These are phyloP conservation scores for Clonostachys sp. DNA, from an alignment of 2,329 filamentous ascomycete species.

Conservation along the genomic window DNA sequence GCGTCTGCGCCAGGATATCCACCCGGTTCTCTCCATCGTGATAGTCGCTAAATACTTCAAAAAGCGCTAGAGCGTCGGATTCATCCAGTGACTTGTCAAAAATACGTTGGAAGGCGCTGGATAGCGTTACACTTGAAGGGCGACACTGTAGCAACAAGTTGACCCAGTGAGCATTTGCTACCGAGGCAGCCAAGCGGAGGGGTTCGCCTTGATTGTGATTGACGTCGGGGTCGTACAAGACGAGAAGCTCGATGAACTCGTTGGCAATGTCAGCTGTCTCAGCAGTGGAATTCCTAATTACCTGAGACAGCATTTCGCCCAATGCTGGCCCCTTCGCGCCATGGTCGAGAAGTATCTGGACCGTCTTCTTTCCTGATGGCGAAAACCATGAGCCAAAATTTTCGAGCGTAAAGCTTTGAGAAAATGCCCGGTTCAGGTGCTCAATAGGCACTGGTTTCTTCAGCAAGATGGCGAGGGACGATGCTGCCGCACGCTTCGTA, in stretches of 20 bases:
- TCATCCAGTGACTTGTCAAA: slow-evolving; percentile 47
- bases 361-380: slow-evolving; percentile 37
- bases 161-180: slow-evolving; percentile 44
- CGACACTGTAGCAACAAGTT: slow-evolving; percentile 41
- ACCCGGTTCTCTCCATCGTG: slow-evolving; percentile 39
- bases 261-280: slow-evolving; percentile 33
- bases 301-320: slow-evolving; percentile 36
- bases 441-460: slow-evolving; percentile 29
- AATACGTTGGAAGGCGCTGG: slow-evolving; percentile 49
- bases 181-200: slow-evolving; percentile 47
- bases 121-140: slow-evolving; percentile 44
- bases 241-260: slow-evolving; percentile 35
- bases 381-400: slow-evolving; percentile 40
- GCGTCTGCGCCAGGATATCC: slow-evolving; percentile 42
- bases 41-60: slow-evolving; percentile 46
- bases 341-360: slow-evolving; percentile 41
- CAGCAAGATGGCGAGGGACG: slow-evolving; percentile 36
- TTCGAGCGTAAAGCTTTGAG: slow-evolving; percentile 34
- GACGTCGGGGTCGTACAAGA: slow-evolving; percentile 35
- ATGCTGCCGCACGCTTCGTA: slow-evolving; percentile 27
- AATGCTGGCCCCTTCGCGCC: slow-evolving; percentile 41
- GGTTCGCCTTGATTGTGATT: slow-evolving; percentile 49
- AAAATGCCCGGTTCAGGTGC: slow-evolving; percentile 40
- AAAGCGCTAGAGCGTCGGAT: slow-evolving; percentile 42
- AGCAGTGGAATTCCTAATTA: slow-evolving; percentile 35